Conservation (phyloP, 1,139 yeast genomes). For the Zygosaccharomyces pseudobailii region DNA sequence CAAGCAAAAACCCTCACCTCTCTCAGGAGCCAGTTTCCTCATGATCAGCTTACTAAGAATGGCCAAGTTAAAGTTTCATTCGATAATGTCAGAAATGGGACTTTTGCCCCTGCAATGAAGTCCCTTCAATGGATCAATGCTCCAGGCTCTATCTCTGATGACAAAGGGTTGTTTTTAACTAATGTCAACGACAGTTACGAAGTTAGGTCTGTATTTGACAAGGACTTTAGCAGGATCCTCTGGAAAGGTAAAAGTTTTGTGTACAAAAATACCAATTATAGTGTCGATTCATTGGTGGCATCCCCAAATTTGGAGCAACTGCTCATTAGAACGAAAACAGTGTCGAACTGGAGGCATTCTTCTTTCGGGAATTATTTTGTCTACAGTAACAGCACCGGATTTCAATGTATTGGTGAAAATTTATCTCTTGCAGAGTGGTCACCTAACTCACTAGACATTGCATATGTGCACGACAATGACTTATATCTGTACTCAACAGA, state of each 20-base stretch:
- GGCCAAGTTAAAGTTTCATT: constrained; percentile 35
- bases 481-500: constrained; percentile 48
- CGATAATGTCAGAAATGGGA: constrained; percentile 43
- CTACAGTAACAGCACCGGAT: constrained; percentile 40
- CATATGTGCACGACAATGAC: constrained; percentile 68
- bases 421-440: constrained; percentile 66
- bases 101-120: constrained; percentile 46
- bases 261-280: constrained; percentile 39
- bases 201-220: constrained; percentile 41
- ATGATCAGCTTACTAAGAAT: constrained; percentile 17
- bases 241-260: constrained; percentile 47
- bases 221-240: constrained; percentile 41
- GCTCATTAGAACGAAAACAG: constrained; percentile 50
- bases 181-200: constrained; percentile 28
- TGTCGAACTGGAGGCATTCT: constrained; percentile 82
- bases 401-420: constrained; percentile 29
- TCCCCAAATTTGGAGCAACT: constrained; percentile 61
- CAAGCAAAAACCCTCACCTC: constrained; percentile 1
- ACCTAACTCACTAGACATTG: constrained; percentile 63
- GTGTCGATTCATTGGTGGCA: constrained; percentile 51
- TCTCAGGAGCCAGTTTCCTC: constrained; percentile 9
- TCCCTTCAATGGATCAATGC: constrained; percentile 65
- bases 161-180: constrained; percentile 37
- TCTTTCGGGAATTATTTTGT: constrained; percentile 67
- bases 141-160: constrained; percentile 36